Evolutionary conservation across 257 asterid species (phyloP).

Genomic region (Lycium ferocissimum): DNA sequence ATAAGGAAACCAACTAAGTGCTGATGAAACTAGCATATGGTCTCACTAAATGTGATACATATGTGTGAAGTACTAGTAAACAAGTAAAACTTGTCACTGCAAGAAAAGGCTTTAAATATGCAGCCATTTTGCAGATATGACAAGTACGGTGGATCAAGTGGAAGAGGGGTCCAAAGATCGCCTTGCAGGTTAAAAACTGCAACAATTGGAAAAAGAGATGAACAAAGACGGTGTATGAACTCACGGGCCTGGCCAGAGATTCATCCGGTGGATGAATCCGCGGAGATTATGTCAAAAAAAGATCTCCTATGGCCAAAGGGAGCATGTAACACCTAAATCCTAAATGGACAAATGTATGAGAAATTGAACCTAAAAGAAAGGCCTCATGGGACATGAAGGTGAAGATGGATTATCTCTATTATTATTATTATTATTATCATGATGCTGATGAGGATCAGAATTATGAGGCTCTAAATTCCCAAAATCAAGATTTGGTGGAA

Average conservation of each 20-base stretch:
- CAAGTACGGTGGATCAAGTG: slow-evolving; percentile 11
- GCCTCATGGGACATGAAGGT: slow-evolving; percentile 46
- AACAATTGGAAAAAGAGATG: neutral
- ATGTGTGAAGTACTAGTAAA: neutral
- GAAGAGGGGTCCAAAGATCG: neutral
- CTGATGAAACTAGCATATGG: neutral
- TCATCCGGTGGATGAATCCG: neutral
- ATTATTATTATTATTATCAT: slow-evolving; percentile 30
- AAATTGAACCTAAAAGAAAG: slow-evolving; percentile 41
- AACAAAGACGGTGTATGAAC: neutral
- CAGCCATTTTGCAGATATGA: slow-evolving; percentile 42
- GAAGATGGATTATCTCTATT: slow-evolving; percentile 41
- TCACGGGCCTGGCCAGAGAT: neutral
- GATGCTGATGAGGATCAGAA: slow-evolving; percentile 49
- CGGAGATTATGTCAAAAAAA: slow-evolving; percentile 2
- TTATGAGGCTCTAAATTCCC: slow-evolving; percentile 41
- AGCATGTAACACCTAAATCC: neutral
- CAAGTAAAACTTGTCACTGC: slow-evolving; percentile 29
- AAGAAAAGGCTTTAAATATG: slow-evolving; percentile 44
- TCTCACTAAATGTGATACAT: slow-evolving; percentile 16
- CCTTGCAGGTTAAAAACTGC: slow-evolving; percentile 31
- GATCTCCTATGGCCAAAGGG: slow-evolving; percentile 8
- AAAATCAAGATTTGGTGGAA: slow-evolving; percentile 70
- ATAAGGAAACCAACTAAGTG: neutral
- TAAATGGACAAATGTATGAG: too few species aligned